Conservation (phyloP, 352 stramenopile species). For the Pythium aphanidermatum region DNA sequence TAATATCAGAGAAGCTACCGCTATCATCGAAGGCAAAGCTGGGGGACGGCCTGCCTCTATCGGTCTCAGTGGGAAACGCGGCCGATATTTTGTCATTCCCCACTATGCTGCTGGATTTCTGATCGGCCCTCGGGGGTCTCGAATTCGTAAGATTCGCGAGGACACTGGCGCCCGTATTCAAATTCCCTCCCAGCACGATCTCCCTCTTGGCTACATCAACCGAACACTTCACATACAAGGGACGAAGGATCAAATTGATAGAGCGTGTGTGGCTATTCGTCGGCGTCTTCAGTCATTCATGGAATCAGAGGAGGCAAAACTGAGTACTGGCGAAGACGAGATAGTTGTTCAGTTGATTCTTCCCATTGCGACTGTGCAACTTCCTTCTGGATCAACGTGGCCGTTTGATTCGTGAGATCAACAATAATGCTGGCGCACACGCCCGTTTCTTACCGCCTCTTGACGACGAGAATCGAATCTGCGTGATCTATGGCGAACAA, state of each 20-base stretch:
- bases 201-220: conserved; percentile 60
- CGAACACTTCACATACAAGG: conserved; percentile 63
- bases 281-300: conserved; percentile 29
- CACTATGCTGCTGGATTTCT: conserved; percentile 37
- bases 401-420: conserved; percentile 51
- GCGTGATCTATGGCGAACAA: conserved; percentile 49
- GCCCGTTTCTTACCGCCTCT: conserved; percentile 36
- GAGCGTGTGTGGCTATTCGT: conserved; percentile 29
- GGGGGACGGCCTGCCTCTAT: conserved; percentile 32
- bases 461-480: conserved; percentile 38
- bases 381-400: conserved; percentile 45
- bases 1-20: conserved; percentile 27
- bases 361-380: conserved; percentile 29
- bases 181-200: conserved; percentile 36
- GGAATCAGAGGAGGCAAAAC: neutral
- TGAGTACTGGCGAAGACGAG: conserved; percentile 23
- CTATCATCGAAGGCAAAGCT: conserved; percentile 32
- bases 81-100: conserved; percentile 65
- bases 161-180: conserved; percentile 50
- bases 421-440: conserved; percentile 38
- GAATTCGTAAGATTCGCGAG: conserved; percentile 33
- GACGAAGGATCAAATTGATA: conserved; percentile 33
- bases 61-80: conserved; percentile 23
- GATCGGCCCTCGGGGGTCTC: conserved; percentile 40
- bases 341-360: conserved; percentile 52